phyloP scores from a whole-genome alignment of 495 filamentous ascomycete genomes.

The Lasiosphaeria ovina region DNA sequence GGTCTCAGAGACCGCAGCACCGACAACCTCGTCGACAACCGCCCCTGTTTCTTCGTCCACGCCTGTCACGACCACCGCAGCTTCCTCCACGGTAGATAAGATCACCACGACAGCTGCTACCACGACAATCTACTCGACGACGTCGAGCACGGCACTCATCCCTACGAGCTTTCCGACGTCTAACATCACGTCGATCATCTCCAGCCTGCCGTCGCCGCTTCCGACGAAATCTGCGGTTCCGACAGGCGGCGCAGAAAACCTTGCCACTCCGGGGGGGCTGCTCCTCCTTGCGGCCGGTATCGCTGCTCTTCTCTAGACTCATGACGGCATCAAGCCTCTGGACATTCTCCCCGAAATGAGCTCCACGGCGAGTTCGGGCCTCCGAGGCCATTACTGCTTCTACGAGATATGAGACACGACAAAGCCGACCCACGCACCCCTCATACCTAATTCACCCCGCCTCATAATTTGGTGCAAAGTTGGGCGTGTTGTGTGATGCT shows the following conservation, averaged over 20 bases:
- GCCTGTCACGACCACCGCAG: conserved; percentile 9
- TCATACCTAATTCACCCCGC: conserved; percentile 15
- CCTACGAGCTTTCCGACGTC: conserved; percentile 11
- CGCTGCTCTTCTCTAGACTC: conserved; percentile 36
- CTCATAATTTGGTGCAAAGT: conserved; percentile 29
- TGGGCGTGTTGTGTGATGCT: conserved; percentile 27
- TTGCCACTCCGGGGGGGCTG: conserved; percentile 26
- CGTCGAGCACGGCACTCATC: conserved; percentile 4
- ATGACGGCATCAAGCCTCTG: conserved; percentile 22
- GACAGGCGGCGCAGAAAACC: conserved; percentile 21
- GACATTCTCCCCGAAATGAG: conserved; percentile 4
- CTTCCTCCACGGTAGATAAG: conserved; percentile 9
- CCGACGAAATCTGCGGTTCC: conserved; percentile 16
- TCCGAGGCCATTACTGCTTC: conserved; percentile 20
- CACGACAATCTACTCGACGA: conserved; percentile 5
- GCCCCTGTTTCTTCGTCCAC: conserved; percentile 17
- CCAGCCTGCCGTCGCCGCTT: conserved; percentile 7
- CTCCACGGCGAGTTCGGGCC: conserved; percentile 9
- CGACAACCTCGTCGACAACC: conserved; percentile 23
- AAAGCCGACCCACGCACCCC: conserved; percentile 17
- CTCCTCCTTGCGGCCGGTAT: conserved; percentile 27
- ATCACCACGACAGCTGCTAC: conserved; percentile 15
- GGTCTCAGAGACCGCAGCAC: conserved; percentile 32
- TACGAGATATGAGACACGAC: conserved; percentile 40
- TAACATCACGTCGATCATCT: conserved; percentile 22